Conservation (phyloP, 148 eudicot genomes). For the Spergularia marina region DNA sequence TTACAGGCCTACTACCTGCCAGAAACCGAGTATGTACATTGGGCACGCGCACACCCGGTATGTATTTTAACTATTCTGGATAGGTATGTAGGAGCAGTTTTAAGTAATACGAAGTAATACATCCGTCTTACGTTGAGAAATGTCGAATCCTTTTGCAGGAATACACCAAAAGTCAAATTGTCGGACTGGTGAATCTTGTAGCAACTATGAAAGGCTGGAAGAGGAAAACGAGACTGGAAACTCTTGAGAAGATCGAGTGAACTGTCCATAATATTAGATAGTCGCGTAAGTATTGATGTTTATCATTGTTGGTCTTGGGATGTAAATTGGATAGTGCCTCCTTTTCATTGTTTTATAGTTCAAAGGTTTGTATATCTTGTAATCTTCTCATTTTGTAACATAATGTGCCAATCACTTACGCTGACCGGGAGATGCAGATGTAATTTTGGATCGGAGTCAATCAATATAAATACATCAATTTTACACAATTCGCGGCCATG, state of each 20-base stretch:
- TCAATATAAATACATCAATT: not conserved
- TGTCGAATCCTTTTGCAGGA: conserved; percentile 44
- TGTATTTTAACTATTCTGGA: not conserved
- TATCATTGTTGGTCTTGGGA: not conserved
- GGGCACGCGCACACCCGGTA: conserved; percentile 96
- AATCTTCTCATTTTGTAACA: conserved; percentile 27
- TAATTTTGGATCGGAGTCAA: conserved; percentile 27
- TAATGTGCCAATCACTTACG: conserved; percentile 13
- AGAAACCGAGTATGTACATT: conserved; percentile 87
- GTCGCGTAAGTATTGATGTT: conserved; percentile 11
- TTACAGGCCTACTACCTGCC: conserved; percentile 94
- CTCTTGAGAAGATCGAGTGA: conserved; percentile 75
- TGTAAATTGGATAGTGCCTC: conserved; percentile 21
- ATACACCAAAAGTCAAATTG: conserved; percentile 68
- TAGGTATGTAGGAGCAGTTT: not conserved
- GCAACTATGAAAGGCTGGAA: conserved; percentile 93
- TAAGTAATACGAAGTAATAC: not conserved
- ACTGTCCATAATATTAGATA: conserved; percentile 5
- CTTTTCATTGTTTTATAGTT: conserved; percentile 12
- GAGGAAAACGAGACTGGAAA: conserved; percentile 84
- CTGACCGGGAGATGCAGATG: conserved; percentile 4
- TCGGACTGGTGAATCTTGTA: conserved; percentile 85
- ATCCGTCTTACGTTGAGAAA: not conserved
- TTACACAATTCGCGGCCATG: not conserved
- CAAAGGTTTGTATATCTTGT: conserved; percentile 38